Evolutionary conservation across 805 yeast genomes (phyloP).

Genomic region (Isabelozyma rhagii): DNA sequence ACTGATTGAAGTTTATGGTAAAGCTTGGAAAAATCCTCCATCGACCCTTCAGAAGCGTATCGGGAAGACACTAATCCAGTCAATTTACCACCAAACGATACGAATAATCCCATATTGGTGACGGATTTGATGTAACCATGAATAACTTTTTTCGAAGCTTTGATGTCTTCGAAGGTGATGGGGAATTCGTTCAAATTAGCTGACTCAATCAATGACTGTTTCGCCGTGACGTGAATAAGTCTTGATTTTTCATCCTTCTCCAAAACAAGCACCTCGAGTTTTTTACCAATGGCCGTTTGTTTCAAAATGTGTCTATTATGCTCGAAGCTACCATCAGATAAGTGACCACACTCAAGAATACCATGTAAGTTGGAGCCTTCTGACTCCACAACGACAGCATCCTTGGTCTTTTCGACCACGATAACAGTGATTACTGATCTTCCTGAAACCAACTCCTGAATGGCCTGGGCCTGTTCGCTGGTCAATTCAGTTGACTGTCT

Average conservation of each 20-base stretch:
- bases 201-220: constrained; percentile 63
- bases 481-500: constrained; percentile 57
- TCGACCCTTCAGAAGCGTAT: constrained; percentile 53
- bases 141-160: constrained; percentile 38
- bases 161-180: constrained; percentile 53
- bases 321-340: constrained; percentile 72
- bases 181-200: constrained; percentile 59
- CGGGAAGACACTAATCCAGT: constrained; percentile 82
- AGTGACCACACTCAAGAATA: constrained; percentile 68
- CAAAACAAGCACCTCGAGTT: constrained; percentile 59
- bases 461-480: constrained; percentile 42
- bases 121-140: constrained; percentile 78
- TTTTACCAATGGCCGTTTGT: constrained; percentile 58
- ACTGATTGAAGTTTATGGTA: constrained; percentile 72
- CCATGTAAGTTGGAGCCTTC: constrained; percentile 56
- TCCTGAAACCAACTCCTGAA: constrained; percentile 55
- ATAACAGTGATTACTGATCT: constrained; percentile 55
- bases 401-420: constrained; percentile 74
- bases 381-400: constrained; percentile 65
- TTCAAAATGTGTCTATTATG: constrained; percentile 67
- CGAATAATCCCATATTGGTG: constrained; percentile 79
- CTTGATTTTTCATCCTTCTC: constrained; percentile 63
- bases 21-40: constrained; percentile 49
- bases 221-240: constrained; percentile 60
- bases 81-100: constrained; percentile 73